Evolutionary conservation across 2,329 filamentous ascomycete species (phyloP).

Genomic region (Nigrospora osmanthi): DNA sequence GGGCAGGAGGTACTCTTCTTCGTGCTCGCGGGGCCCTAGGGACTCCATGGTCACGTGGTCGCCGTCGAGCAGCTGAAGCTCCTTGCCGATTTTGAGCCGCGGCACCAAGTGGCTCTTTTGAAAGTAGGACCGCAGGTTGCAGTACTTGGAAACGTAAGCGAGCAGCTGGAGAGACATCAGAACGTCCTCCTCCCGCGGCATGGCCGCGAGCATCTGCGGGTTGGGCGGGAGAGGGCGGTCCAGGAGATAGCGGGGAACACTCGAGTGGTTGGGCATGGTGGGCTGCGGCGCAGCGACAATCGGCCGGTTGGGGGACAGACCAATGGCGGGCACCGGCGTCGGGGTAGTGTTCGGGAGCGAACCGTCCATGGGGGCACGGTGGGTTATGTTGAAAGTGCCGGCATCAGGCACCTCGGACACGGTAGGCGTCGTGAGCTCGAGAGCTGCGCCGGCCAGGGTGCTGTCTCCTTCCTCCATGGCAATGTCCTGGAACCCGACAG

Average conservation of each 20-base stretch:
- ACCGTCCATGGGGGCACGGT: conserved; percentile 75
- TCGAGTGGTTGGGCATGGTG: conserved; percentile 56
- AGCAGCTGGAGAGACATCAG: conserved; percentile 95
- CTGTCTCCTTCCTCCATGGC: conserved; percentile 72
- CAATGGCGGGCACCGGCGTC: conserved; percentile 57
- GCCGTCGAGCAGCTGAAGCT: conserved; percentile 72
- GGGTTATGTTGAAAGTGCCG: conserved; percentile 90
- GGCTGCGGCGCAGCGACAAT: conserved; percentile 68
- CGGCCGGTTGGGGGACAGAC: conserved; percentile 66
- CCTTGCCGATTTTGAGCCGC: conserved; percentile 79
- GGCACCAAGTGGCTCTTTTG: conserved; percentile 92
- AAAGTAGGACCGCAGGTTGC: conserved; percentile 90
- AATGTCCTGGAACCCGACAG: conserved; percentile 80
- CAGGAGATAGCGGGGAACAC: conserved; percentile 71
- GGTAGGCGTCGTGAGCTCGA: conserved; percentile 69
- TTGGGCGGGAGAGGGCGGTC: conserved; percentile 64
- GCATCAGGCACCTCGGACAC: conserved; percentile 80
- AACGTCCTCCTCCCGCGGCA: conserved; percentile 96
- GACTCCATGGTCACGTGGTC: conserved; percentile 41
- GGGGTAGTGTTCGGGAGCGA: conserved; percentile 71
- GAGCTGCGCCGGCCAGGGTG: conserved; percentile 66
- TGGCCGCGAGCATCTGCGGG: conserved; percentile 73
- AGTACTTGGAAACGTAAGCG: conserved; percentile 98
- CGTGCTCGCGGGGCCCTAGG: conserved; percentile 40
- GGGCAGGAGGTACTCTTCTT: conserved; percentile 82